Conservation (phyloP, 352 stramenopile genomes). For the Phytophthora ramorum region DNA sequence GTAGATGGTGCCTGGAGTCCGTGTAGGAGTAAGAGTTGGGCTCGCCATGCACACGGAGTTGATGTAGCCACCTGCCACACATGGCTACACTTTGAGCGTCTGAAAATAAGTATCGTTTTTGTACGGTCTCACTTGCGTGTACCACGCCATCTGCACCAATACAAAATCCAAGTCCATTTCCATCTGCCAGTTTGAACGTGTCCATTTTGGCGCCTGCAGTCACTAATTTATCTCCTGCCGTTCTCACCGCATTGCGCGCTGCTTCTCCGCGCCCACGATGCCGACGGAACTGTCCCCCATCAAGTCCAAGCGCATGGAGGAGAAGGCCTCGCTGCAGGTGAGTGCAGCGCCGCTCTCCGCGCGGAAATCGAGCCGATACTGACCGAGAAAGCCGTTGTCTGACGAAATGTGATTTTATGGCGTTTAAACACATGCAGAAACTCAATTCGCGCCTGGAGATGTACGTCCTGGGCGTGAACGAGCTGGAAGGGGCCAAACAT, state of each 20-base stretch:
- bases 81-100: background rate
- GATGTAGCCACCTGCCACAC: background rate
- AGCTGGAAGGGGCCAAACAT: constrained; percentile 81
- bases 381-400: constrained; percentile 1
- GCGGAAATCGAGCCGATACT: constrained; percentile 1
- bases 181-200: constrained; percentile 26
- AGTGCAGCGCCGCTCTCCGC: constrained; percentile 4
- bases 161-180: constrained; percentile 12
- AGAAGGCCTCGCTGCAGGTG: constrained; percentile 84
- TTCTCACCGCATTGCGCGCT: background rate
- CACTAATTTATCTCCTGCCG: background rate
- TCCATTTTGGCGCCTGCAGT: constrained; percentile 21
- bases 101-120: constrained; percentile 16
- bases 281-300: constrained; percentile 77
- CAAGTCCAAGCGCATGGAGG: constrained; percentile 86
- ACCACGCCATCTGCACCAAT: background rate
- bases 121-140: constrained; percentile 17
- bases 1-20: no score
- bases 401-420: background rate
- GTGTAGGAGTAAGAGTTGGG: no score
- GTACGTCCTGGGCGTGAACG: constrained; percentile 86
- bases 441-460: constrained; percentile 84
- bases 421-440: constrained; percentile 44
- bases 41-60: background rate
- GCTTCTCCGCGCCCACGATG: constrained; percentile 31